Conservation (phyloP, 2,329 filamentous ascomycete genomes). For the Ceratocystis cacaofunesta region DNA sequence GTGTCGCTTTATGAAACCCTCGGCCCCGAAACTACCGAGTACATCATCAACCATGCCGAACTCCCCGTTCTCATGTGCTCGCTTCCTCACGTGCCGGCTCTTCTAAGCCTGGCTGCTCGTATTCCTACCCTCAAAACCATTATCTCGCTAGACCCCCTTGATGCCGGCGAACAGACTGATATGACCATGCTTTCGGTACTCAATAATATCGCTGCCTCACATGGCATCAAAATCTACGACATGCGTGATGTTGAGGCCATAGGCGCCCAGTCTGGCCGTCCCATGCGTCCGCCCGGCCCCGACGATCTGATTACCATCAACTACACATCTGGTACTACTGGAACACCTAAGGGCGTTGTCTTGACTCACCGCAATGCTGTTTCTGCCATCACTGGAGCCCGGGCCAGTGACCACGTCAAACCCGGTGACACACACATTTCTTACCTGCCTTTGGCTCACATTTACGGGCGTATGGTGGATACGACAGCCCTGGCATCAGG, state of each 20-base stretch:
- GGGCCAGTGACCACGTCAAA: constrained; percentile 38
- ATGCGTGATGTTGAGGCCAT: constrained; percentile 69
- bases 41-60: constrained; percentile 82
- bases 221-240: constrained; percentile 65
- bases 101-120: constrained; percentile 65
- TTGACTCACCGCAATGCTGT: constrained; percentile 72
- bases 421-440: constrained; percentile 55
- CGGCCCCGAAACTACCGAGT: constrained; percentile 80
- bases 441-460: constrained; percentile 87
- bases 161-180: constrained; percentile 60
- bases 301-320: constrained; percentile 79
- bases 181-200: constrained; percentile 68
- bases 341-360: constrained; percentile 68
- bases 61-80: constrained; percentile 63
- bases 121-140: constrained; percentile 75
- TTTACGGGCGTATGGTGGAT: constrained; percentile 76
- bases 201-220: constrained; percentile 55
- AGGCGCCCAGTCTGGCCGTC: constrained; percentile 53
- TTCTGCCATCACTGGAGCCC: constrained; percentile 49
- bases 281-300: constrained; percentile 55
- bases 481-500: constrained; percentile 59
- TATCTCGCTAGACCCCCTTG: constrained; percentile 69
- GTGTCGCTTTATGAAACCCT: constrained; percentile 96
- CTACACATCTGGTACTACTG: constrained; percentile 78
- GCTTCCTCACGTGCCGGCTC: constrained; percentile 62